Conservation (phyloP, 768 basidiomycete genomes). For the Neoboletus magnificus region DNA sequence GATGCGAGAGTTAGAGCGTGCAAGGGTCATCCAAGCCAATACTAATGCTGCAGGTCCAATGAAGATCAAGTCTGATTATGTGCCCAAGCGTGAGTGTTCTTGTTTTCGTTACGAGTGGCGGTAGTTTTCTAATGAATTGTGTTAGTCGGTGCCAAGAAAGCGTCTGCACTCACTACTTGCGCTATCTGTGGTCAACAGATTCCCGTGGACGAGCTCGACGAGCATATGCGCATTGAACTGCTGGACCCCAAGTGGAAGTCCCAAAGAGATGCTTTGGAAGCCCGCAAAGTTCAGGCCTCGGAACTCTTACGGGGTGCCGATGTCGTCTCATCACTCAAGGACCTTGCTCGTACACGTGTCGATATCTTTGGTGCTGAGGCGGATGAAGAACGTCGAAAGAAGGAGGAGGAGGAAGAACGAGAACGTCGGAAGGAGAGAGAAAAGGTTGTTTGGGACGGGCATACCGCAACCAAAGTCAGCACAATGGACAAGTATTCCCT, state of each 20-base stretch:
- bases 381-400: constrained; percentile 86
- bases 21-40: constrained; percentile 76
- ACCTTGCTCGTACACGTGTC: constrained; percentile 91
- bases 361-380: constrained; percentile 96
- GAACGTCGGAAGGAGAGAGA: constrained; percentile 84
- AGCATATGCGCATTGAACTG: constrained; percentile 97
- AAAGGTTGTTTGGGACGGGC: constrained; percentile 98
- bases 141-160: constrained; percentile 62
- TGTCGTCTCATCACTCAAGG: constrained; percentile 88
- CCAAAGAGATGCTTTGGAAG: constrained; percentile 84
- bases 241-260: constrained; percentile 99
- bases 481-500: constrained; percentile 93
- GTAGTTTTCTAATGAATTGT: constrained; percentile 6
- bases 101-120: background rate
- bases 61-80: constrained; percentile 96
- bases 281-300: constrained; percentile 84
- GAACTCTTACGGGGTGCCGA: constrained; percentile 90
- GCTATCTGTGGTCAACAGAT: constrained; percentile 95
- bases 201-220: constrained; percentile 90
- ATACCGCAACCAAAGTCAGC: constrained; percentile 88
- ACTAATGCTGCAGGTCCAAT: constrained; percentile 76
- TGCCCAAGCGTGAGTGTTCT: constrained; percentile 76
- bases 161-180: constrained; percentile 78
- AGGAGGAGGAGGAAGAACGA: constrained; percentile 83
- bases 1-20: constrained; percentile 67